phyloP scores from a whole-genome alignment of 768 basidiomycete species.

The Trametes gibbosa region DNA sequence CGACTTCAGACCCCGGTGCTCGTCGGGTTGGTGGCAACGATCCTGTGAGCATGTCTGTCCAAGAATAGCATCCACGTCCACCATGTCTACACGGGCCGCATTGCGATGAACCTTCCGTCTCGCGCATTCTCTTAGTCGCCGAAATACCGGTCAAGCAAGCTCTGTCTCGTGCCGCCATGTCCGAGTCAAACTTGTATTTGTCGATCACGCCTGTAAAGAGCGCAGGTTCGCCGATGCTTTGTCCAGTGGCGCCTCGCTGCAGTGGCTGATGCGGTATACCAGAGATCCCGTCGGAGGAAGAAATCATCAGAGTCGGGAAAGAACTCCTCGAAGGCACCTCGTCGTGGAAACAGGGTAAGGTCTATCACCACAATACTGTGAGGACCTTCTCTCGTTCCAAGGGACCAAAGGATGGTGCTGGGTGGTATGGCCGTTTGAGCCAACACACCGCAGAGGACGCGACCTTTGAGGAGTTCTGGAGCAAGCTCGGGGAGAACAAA shows the following conservation, averaged over 20 bases:
- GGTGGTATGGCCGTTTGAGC: constrained; percentile 70
- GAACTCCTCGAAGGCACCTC: constrained; percentile 54
- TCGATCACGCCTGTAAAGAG: constrained; percentile 39
- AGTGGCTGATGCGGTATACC: not conserved
- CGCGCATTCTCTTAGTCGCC: not conserved
- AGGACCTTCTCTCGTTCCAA: constrained; percentile 55
- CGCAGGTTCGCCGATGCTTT: constrained; percentile 32
- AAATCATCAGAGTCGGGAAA: constrained; percentile 49
- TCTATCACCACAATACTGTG: constrained; percentile 51
- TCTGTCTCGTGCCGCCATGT: constrained; percentile 17
- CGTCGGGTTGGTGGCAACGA: no score
- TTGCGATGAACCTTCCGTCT: not conserved
- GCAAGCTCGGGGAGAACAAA: constrained; percentile 62
- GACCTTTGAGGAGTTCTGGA: constrained; percentile 75
- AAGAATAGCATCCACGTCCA: constrained; percentile 9
- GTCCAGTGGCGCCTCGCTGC: not conserved
- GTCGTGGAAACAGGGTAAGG: constrained; percentile 69
- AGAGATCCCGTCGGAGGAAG: constrained; percentile 65
- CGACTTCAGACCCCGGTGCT: not conserved
- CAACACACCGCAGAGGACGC: constrained; percentile 63
- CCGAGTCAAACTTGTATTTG: constrained; percentile 32
- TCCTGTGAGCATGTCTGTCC: not conserved
- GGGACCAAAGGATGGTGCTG: constrained; percentile 50
- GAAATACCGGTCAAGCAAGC: not conserved
- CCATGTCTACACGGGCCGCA: not conserved